Base-by-base conservation (phyloP, 352 stramenopile genomes). In the Pythium guiyangense region DNA sequence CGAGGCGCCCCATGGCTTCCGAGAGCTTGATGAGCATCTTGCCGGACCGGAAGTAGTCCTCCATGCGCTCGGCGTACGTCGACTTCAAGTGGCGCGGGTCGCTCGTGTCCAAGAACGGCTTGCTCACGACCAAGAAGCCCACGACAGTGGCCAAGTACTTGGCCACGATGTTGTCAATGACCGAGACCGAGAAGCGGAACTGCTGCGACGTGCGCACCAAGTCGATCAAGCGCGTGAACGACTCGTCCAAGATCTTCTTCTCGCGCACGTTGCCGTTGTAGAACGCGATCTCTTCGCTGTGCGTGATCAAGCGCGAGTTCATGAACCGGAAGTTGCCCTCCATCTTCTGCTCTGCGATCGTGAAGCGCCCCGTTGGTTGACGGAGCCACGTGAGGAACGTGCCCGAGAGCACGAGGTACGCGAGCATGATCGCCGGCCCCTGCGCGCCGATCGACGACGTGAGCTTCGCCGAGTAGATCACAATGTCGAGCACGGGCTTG, bases 211-310 rank as follows among this genome's bases (percentile, higher is more conserved):
- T 72, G 37, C 83, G 77, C 49, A 92, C 66, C 43, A 92, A 62
- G 26, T 79, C 68, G 39, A 88, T 79, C 17, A 96, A 59, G 20
- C 66, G 57, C 26, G 64, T 62, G 62, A 94, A 92, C 26, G 75
- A 86, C 59, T 86, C 61, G 55, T 93, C 78, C 26, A 92, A 48
- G 45, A 94, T 88, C 34, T 66, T 66, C 55, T 88, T 84, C 58
- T 97, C 89, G 12, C 86, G 77, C 9, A 89, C 71, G 52, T 95
- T 95, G 51, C 89, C 89, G 50, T 94, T 90, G 72, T 96, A 96
- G 56, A 97, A 97, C 11, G 88, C 88, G 50, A 97, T 94, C 54
- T 93, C 84, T 67, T 97, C 87, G 52, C 85, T 90, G 68, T 96
- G 84, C 20, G 84, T 93, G 57, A 96, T 86, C 4, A 97, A 59